Conservation (phyloP, 805 yeast species). For the Kodamaea neixiangensis region DNA sequence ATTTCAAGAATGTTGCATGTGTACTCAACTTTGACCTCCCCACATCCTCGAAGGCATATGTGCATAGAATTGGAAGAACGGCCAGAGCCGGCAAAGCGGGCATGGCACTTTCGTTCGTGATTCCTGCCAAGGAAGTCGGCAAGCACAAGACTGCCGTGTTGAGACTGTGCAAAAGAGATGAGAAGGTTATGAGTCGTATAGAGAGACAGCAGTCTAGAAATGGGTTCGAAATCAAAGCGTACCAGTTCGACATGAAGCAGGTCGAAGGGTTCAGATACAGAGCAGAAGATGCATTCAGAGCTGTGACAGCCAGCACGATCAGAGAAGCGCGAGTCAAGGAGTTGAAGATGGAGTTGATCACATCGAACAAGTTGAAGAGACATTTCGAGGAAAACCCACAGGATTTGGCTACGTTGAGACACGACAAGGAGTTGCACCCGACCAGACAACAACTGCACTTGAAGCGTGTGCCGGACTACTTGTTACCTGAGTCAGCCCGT, state of each 20-base stretch:
- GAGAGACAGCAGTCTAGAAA: constrained; percentile 71
- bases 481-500: constrained; percentile 79
- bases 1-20: constrained; percentile 93
- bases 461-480: constrained; percentile 89
- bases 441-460: constrained; percentile 80
- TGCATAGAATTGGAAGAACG: constrained; percentile 94
- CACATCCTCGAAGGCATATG: constrained; percentile 80
- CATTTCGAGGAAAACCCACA: constrained; percentile 98
- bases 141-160: constrained; percentile 82
- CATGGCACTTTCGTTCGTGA: constrained; percentile 90
- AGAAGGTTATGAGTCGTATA: constrained; percentile 76
- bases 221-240: constrained; percentile 80
- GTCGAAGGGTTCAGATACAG: constrained; percentile 95
- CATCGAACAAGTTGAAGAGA: constrained; percentile 87
- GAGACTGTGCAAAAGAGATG: constrained; percentile 75
- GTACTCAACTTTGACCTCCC: constrained; percentile 95
- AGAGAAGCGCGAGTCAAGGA: constrained; percentile 94
- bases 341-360: constrained; percentile 78
- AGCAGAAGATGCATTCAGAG: constrained; percentile 95
- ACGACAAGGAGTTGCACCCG: constrained; percentile 86
- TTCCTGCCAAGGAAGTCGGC: constrained; percentile 80
- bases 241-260: constrained; percentile 87
- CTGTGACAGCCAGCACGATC: constrained; percentile 85
- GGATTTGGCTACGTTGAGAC: constrained; percentile 84
- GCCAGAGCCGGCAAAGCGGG: constrained; percentile 98